phyloP scores from a whole-genome alignment of 345 rosid genomes.

The Linum lewisii region DNA sequence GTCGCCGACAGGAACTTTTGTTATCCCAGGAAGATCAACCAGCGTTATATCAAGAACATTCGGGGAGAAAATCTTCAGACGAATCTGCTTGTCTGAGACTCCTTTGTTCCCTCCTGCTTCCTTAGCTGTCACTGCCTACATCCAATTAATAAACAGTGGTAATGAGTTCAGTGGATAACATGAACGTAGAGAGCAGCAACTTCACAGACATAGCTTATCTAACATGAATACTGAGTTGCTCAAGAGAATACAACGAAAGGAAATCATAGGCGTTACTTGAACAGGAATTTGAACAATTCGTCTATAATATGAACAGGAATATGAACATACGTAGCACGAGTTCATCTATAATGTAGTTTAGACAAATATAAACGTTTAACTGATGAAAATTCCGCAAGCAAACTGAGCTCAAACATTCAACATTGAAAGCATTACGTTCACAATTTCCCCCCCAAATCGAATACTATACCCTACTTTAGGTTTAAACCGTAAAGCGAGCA shows the following conservation, averaged over 20 bases:
- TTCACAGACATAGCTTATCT: neutral
- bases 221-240: neutral
- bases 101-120: conserved; percentile 6
- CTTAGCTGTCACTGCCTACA: conserved; percentile 2
- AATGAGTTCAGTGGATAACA: neutral
- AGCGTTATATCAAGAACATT: conserved; percentile 6
- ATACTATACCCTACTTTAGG: neutral
- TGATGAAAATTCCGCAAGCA: too few relatives aligned
- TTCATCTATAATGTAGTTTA: too few relatives aligned
- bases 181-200: neutral
- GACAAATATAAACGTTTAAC: too few relatives aligned
- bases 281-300: too few relatives aligned
- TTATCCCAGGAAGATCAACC: conserved; percentile 3
- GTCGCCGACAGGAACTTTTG: conserved; percentile 3
- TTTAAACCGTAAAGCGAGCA: neutral
- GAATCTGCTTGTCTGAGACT: conserved; percentile 6
- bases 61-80: conserved; percentile 4
- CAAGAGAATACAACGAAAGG: neutral
- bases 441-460: too few relatives aligned
- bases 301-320: too few relatives aligned
- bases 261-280: neutral
- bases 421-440: too few relatives aligned
- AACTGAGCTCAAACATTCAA: too few relatives aligned
- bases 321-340: too few relatives aligned
- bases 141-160: neutral